Percentiles rank a stretch among this genome's conserved stretches.
Conservation (phyloP, 1,284 basidiomycete genomes). For the Ustilago loliicola region DNA sequence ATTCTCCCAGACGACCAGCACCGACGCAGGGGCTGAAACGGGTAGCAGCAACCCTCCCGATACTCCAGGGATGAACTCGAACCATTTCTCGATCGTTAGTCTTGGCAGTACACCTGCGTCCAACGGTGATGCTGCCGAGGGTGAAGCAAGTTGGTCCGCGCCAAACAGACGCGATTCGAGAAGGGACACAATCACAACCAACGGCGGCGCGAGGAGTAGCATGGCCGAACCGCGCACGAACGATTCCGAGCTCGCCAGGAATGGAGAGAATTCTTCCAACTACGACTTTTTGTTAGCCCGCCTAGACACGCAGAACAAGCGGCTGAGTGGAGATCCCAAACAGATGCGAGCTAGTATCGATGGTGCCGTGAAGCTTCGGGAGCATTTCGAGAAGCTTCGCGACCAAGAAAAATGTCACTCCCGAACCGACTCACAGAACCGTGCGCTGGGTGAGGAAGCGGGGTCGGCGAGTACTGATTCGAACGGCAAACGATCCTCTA, state of each 20-base stretch:
- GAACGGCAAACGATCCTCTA: background rate
- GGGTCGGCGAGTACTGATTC: slow-evolving; percentile 17
- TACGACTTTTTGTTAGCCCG: slow-evolving; percentile 62
- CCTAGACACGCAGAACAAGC: slow-evolving; percentile 59
- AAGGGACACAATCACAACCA: slow-evolving; percentile 44
- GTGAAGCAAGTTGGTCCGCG: slow-evolving; percentile 14
- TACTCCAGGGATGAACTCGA: slow-evolving; percentile 41
- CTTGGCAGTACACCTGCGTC: slow-evolving; percentile 38
- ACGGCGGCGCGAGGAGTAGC: slow-evolving; percentile 16
- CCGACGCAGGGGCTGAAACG: slow-evolving; percentile 2
- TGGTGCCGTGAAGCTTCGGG: slow-evolving; percentile 63
- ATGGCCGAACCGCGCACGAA: slow-evolving; percentile 14
- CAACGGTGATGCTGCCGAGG: background rate
- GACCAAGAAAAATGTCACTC: slow-evolving; percentile 34
- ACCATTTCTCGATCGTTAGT: slow-evolving; percentile 57
- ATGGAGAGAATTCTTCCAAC: slow-evolving; percentile 28
- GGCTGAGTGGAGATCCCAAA: slow-evolving; percentile 59
- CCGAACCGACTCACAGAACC: slow-evolving; percentile 38
- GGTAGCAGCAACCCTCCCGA: slow-evolving; percentile 19
- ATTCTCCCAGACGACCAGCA: slow-evolving; percentile 15
- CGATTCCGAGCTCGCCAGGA: slow-evolving; percentile 16
- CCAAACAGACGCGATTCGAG: slow-evolving; percentile 24
- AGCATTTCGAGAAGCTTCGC: slow-evolving; percentile 65
- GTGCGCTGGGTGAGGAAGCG: slow-evolving; percentile 1
- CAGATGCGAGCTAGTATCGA: slow-evolving; percentile 60